phyloP scores from a whole-genome alignment of 2,329 filamentous ascomycete species.

The Curvularia lunata region DNA sequence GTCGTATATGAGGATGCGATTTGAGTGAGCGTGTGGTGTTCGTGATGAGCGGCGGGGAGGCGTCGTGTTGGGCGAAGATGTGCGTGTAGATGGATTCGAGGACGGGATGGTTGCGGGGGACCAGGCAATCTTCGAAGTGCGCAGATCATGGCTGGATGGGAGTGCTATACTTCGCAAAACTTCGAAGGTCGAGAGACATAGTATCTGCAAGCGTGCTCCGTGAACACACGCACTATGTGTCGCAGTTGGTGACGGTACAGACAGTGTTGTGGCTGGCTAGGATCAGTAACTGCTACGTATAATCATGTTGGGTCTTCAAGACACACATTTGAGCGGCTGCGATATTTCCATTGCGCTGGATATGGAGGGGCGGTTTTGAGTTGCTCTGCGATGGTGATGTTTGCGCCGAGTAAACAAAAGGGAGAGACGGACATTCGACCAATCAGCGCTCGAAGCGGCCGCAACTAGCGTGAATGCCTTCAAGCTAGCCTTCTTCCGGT shows the following conservation, averaged over 20 bases:
- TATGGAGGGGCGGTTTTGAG: constrained; percentile 4
- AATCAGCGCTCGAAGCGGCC: constrained; percentile 26
- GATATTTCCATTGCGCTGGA: constrained; percentile 38
- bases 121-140: constrained; percentile 47
- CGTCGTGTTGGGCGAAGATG: constrained; percentile 19
- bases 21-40: constrained; percentile 27
- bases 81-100: constrained; percentile 5
- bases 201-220: constrained; percentile 49
- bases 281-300: constrained; percentile 14
- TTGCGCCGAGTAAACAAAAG: constrained; percentile 40
- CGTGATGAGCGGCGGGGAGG: constrained; percentile 28
- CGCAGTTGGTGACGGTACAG: constrained; percentile 50
- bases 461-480: constrained; percentile 14
- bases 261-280: constrained; percentile 37
- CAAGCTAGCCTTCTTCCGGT: neutral
- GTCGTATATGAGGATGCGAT: constrained; percentile 51
- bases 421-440: constrained; percentile 18
- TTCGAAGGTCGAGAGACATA: constrained; percentile 46
- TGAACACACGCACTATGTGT: constrained; percentile 49
- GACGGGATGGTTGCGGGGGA: constrained; percentile 30
- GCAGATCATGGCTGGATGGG: constrained; percentile 38
- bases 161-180: constrained; percentile 46
- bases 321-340: constrained; percentile 41
- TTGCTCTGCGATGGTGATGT: constrained; percentile 23
- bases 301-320: too few relatives aligned